These are phyloP conservation scores for Zancudomyces culisetae DNA, from an alignment of 371 early-diverging fungal species.

Conservation along the genomic window DNA sequence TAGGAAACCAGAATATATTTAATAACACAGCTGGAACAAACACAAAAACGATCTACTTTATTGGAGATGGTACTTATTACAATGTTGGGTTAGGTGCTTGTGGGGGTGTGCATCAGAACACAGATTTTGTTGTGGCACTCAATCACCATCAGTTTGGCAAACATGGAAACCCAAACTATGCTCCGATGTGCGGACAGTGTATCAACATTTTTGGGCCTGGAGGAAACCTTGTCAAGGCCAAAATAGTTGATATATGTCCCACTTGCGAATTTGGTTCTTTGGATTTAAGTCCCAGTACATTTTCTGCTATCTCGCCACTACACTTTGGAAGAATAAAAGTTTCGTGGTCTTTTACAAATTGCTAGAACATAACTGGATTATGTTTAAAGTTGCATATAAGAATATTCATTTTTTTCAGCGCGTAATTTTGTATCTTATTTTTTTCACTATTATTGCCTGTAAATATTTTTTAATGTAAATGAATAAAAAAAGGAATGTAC, in stretches of 20 bases:
- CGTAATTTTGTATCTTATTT: too few species aligned
- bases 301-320: slow-evolving; percentile 20
- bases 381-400: too few species aligned
- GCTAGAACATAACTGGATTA: too few species aligned
- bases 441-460: too few species aligned
- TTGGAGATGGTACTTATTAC: slow-evolving; percentile 8
- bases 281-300: slow-evolving; percentile 31
- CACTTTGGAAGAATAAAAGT: slow-evolving; percentile 22
- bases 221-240: slow-evolving; percentile 21
- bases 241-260: slow-evolving; percentile 33
- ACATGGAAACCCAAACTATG: slow-evolving; percentile 8
- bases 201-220: slow-evolving; percentile 8
- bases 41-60: too few species aligned
- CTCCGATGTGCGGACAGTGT: slow-evolving; percentile 20
- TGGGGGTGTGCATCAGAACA: slow-evolving; percentile 3
- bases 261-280: slow-evolving; percentile 22
- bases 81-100: slow-evolving; percentile 6
- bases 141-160: slow-evolving; percentile 5
- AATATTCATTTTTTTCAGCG: too few species aligned
- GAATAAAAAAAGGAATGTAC: too few species aligned
- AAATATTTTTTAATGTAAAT: too few species aligned
- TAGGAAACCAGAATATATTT: too few species aligned
- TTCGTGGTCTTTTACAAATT: slow-evolving; percentile 23
- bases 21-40: too few species aligned
- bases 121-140: slow-evolving; percentile 5